Conservation (phyloP, 2,329 filamentous ascomycete species). For the Clonostachys rosea region DNA sequence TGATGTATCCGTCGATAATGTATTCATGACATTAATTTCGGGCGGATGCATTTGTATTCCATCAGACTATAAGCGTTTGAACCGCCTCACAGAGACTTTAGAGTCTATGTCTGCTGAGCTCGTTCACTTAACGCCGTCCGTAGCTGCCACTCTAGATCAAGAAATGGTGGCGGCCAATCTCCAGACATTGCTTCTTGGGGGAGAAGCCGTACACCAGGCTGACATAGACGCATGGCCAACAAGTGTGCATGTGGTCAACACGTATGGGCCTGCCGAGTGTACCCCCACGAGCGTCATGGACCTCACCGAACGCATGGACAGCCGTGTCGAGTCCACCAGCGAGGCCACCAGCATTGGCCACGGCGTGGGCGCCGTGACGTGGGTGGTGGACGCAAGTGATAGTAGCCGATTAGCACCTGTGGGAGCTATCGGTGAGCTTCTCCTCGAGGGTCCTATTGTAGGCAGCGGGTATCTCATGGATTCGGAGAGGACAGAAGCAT, state of each 20-base stretch:
- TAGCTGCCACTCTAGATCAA: slow-evolving; percentile 74
- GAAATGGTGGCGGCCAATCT: slow-evolving; percentile 70
- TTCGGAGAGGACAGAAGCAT: slow-evolving; percentile 11
- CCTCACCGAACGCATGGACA: not conserved
- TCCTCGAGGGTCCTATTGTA: slow-evolving; percentile 16
- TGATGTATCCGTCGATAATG: slow-evolving; percentile 4
- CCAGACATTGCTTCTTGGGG: slow-evolving; percentile 20
- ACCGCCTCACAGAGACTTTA: slow-evolving; percentile 17
- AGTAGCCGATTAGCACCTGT: slow-evolving; percentile 16
- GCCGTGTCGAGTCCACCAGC: not conserved
- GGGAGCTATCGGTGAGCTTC: slow-evolving; percentile 15
- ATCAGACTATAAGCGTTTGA: slow-evolving; percentile 29
- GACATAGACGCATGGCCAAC: slow-evolving; percentile 4
- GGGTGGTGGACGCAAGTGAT: slow-evolving; percentile 21
- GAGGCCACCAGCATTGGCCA: slow-evolving; percentile 4
- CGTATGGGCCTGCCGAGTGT: slow-evolving; percentile 11
- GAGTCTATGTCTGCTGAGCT: slow-evolving; percentile 8
- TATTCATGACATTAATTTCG: slow-evolving; percentile 7
- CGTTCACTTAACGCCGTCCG: slow-evolving; percentile 67
- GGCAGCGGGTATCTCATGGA: slow-evolving; percentile 21
- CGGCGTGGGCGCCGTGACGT: slow-evolving; percentile 7
- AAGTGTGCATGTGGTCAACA: slow-evolving; percentile 4
- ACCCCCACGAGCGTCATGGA: slow-evolving; percentile 4
- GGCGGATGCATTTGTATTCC: slow-evolving; percentile 26
- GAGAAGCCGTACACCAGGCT: slow-evolving; percentile 6